phyloP scores from a whole-genome alignment of 2,329 filamentous ascomycete genomes.

The Coniochaeta sp. region DNA sequence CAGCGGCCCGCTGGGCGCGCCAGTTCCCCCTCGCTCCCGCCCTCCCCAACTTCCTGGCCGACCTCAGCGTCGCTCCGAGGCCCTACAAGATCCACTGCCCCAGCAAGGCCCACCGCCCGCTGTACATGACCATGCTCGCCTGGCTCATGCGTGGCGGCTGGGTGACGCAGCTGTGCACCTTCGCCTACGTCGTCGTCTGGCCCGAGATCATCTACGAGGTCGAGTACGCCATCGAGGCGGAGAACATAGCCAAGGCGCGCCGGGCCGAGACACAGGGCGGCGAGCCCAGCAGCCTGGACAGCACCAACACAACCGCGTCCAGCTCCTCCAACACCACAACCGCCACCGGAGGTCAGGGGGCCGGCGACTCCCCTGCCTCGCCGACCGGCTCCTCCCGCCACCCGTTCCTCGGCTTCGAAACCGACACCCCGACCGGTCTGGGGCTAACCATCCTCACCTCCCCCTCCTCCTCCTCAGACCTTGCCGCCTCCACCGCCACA shows the following conservation, averaged over 20 bases:
- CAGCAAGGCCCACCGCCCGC: conserved; percentile 76
- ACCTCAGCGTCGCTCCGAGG: conserved; percentile 71
- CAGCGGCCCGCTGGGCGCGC: conserved; percentile 64
- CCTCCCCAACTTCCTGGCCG: conserved; percentile 79
- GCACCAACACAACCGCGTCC: conserved; percentile 9
- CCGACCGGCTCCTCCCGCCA: conserved; percentile 2
- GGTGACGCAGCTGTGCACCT: conserved; percentile 89
- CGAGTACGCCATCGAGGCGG: conserved; percentile 61
- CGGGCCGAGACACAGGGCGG: conserved; percentile 13
- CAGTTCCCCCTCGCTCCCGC: conserved; percentile 78
- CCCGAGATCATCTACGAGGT: conserved; percentile 79
- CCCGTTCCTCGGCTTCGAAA: conserved; percentile 7
- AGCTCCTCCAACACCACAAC: background rate
- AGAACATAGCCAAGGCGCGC: conserved; percentile 41
- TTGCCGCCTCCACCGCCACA: conserved; percentile 11
- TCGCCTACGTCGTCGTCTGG: conserved; percentile 80
- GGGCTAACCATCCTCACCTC: conserved; percentile 12
- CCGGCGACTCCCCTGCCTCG: conserved; percentile 4
- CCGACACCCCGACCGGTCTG: conserved; percentile 10
- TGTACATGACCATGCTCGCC: conserved; percentile 84
- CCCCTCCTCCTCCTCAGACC: background rate
- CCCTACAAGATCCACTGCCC: conserved; percentile 81
- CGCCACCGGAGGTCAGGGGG: background rate
- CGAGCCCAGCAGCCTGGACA: conserved; percentile 10
- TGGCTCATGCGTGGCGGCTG: conserved; percentile 91